These are phyloP conservation scores for Jimgerdemannia lactiflua DNA, from an alignment of 192 early-diverging fungal species.

Conservation along the genomic window DNA sequence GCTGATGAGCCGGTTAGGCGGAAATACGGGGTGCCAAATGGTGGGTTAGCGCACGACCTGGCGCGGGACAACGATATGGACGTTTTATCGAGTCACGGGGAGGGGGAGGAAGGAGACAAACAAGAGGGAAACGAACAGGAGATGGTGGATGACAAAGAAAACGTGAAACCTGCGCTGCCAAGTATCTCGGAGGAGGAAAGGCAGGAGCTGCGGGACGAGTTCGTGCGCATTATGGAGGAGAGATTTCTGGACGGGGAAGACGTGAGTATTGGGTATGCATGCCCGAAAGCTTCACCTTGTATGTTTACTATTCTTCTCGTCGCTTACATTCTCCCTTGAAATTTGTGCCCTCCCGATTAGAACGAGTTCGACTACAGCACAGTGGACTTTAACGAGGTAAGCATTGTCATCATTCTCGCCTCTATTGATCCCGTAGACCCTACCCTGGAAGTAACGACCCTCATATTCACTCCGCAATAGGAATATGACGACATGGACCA, in stretches of 20 bases:
- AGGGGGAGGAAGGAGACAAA: neutral
- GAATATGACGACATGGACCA: constrained; percentile 33
- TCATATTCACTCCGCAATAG: neutral
- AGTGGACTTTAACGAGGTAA: constrained; percentile 38
- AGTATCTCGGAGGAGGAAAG: constrained; percentile 11
- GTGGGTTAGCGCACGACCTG: neutral
- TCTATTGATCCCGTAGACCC: neutral
- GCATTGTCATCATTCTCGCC: neutral
- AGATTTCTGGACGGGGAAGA: constrained; percentile 35
- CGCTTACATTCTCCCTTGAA: neutral
- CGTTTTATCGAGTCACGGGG: neutral
- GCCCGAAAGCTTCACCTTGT: neutral
- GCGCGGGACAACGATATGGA: neutral
- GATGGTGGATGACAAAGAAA: neutral
- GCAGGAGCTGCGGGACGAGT: constrained; percentile 24
- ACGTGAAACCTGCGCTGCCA: neutral
- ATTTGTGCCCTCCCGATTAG: neutral
- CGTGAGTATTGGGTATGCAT: constrained; percentile 17
- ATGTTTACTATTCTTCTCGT: neutral
- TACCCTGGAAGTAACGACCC: neutral
- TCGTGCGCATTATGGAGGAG: constrained; percentile 35
- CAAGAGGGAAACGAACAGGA: neutral
- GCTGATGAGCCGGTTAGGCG: neutral
- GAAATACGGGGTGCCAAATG: neutral
- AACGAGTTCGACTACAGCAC: constrained; percentile 33